phyloP scores from a whole-genome alignment of 768 basidiomycete genomes.

The Leccinum truebloodii region DNA sequence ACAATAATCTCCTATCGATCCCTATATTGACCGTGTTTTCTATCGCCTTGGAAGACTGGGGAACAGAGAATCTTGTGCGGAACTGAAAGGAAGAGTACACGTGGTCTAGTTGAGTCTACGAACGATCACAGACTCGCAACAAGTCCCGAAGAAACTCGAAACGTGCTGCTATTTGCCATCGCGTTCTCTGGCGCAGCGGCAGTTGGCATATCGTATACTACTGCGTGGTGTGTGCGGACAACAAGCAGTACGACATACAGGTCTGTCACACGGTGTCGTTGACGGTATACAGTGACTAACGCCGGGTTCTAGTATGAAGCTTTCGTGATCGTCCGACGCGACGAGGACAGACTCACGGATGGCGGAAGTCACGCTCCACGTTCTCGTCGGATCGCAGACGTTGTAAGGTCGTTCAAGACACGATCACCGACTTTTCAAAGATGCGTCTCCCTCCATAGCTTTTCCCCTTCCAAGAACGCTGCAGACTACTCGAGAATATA shows the following conservation, averaged over 20 bases:
- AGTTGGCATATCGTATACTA: constrained; percentile 96
- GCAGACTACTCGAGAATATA: too few species aligned
- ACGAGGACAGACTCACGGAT: too few species aligned
- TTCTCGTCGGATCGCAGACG: too few species aligned
- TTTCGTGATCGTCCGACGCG: too few species aligned
- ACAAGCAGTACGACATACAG: constrained; percentile 99
- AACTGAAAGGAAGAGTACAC: constrained; percentile 57
- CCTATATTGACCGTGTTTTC: constrained; percentile 86
- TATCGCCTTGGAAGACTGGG: constrained; percentile 88
- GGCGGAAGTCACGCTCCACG: too few species aligned
- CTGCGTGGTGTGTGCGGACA: constrained; percentile 96
- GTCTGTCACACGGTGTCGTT: constrained; percentile 37
- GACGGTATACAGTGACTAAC: constrained; percentile 10
- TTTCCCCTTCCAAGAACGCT: too few species aligned
- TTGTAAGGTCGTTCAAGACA: too few species aligned
- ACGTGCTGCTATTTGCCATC: constrained; percentile 81
- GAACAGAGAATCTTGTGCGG: constrained; percentile 63
- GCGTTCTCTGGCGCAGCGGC: constrained; percentile 97
- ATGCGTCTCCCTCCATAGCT: too few species aligned
- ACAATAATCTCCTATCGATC: constrained; percentile 95
- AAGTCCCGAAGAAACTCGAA: constrained; percentile 83
- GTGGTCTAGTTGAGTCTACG: not conserved
- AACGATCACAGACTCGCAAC: not conserved
- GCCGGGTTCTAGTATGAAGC: constrained; percentile 57
- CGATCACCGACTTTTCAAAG: too few species aligned